Conservation (phyloP, 2,329 filamentous ascomycete species). For the Fusarium transvaalense region DNA sequence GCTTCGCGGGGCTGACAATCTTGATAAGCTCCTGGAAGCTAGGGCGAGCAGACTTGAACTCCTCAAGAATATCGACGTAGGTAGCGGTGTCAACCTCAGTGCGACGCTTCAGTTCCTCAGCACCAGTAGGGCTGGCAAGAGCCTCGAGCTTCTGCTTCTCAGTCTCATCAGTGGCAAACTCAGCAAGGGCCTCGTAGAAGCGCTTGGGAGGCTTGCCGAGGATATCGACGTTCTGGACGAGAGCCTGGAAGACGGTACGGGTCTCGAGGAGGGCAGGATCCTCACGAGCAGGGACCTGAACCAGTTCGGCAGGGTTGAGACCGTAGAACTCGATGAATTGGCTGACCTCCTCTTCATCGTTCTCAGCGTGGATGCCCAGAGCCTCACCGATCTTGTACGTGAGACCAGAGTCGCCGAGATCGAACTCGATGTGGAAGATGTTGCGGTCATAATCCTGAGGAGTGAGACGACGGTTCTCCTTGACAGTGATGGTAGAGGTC, state of each 20-base stretch:
- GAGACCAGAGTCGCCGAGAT: conserved; percentile 89
- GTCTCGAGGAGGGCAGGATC: conserved; percentile 80
- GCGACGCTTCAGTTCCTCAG: conserved; percentile 90
- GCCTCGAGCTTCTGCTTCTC: conserved; percentile 85
- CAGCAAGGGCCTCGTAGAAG: conserved; percentile 93
- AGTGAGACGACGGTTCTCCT: conserved; percentile 95
- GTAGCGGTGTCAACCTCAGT: conserved; percentile 92
- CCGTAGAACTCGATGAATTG: conserved; percentile 93
- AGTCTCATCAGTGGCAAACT: conserved; percentile 83
- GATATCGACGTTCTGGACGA: conserved; percentile 94
- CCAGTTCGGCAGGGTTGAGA: conserved; percentile 82
- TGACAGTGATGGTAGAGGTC: conserved; percentile 88
- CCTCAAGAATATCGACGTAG: conserved; percentile 88
- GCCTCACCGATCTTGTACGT: conserved; percentile 98
- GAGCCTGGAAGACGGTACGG: conserved; percentile 91
- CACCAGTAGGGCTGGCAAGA: conserved; percentile 82
- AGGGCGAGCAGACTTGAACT: conserved; percentile 91
- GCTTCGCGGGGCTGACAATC: conserved; percentile 92
- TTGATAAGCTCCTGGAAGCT: conserved; percentile 88
- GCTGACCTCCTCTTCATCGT: conserved; percentile 81
- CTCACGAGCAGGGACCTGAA: conserved; percentile 92
- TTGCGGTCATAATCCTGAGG: conserved; percentile 92
- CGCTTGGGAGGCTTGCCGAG: conserved; percentile 97
- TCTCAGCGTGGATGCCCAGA: conserved; percentile 95
- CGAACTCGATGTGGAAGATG: conserved; percentile 99